Conservation (phyloP, 768 basidiomycete species). For the Boletus fagicola region DNA sequence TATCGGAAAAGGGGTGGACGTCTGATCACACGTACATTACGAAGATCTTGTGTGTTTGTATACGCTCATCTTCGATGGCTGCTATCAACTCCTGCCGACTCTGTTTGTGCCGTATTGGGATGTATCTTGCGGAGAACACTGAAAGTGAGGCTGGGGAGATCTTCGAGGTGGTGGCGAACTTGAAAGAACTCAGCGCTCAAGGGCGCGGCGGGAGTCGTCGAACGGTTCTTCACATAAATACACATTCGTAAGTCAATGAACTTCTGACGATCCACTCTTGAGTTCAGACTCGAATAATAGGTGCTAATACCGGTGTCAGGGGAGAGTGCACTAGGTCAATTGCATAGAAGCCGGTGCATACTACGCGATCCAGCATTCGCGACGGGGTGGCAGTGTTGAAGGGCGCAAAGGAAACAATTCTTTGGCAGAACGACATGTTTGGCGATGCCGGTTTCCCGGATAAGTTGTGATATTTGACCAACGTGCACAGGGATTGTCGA, state of each 20-base stretch:
- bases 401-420: neutral
- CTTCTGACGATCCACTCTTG: neutral
- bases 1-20: constrained; percentile 55
- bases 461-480: neutral
- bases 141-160: constrained; percentile 47
- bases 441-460: neutral
- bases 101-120: constrained; percentile 39
- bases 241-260: constrained; percentile 12
- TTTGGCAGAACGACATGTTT: neutral
- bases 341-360: constrained; percentile 27
- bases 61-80: constrained; percentile 39
- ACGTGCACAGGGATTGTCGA: neutral
- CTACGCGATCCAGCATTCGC: constrained; percentile 39
- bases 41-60: constrained; percentile 47
- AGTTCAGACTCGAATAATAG: constrained; percentile 15
- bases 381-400: constrained; percentile 35
- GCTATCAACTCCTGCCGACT: constrained; percentile 16
- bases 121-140: constrained; percentile 51
- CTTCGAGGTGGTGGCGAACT: constrained; percentile 37
- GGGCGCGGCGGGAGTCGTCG: constrained; percentile 23
- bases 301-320: constrained; percentile 14
- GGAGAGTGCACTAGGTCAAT: constrained; percentile 13
- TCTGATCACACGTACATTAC: constrained; percentile 50
- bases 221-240: constrained; percentile 40
- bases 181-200: constrained; percentile 32